Evolutionary conservation across 1,284 basidiomycete species (phyloP).

Genomic region (Puccinia horiana): DNA sequence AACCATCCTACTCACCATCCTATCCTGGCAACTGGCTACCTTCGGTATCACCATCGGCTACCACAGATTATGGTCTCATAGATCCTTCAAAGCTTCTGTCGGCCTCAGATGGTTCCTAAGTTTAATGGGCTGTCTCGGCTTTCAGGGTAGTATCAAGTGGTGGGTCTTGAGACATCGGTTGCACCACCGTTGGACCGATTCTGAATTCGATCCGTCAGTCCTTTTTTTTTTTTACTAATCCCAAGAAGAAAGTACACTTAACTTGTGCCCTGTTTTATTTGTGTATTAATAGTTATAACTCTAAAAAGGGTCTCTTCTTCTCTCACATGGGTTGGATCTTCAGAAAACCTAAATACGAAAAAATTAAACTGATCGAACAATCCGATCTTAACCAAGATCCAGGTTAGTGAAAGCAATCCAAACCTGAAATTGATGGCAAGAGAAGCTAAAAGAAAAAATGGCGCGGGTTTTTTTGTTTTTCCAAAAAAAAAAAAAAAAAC

Average conservation of each 20-base stretch:
- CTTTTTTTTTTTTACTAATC: slow-evolving; percentile 16
- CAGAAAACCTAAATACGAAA: slow-evolving; percentile 70
- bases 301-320: slow-evolving; percentile 71
- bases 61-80: slow-evolving; percentile 74
- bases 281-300: slow-evolving; percentile 63
- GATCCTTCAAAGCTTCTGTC: slow-evolving; percentile 67
- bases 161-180: slow-evolving; percentile 67
- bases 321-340: slow-evolving; percentile 85
- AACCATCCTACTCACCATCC: slow-evolving; percentile 9
- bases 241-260: background rate
- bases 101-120: slow-evolving; percentile 67
- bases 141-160: slow-evolving; percentile 65
- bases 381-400: slow-evolving; percentile 72
- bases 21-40: slow-evolving; percentile 39
- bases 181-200: slow-evolving; percentile 67
- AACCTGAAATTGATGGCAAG: background rate
- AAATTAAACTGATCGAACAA: slow-evolving; percentile 68
- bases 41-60: slow-evolving; percentile 70
- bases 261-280: background rate
- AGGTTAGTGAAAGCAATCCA: slow-evolving; percentile 59
- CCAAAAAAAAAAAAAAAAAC: slow-evolving; percentile 12
- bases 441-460: background rate
- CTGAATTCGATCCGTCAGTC: slow-evolving; percentile 33
- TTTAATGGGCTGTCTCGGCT: slow-evolving; percentile 70
- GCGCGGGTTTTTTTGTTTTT: background rate